Conservation (phyloP, 305 asterid genomes). For the Fraxinus baroniana region DNA sequence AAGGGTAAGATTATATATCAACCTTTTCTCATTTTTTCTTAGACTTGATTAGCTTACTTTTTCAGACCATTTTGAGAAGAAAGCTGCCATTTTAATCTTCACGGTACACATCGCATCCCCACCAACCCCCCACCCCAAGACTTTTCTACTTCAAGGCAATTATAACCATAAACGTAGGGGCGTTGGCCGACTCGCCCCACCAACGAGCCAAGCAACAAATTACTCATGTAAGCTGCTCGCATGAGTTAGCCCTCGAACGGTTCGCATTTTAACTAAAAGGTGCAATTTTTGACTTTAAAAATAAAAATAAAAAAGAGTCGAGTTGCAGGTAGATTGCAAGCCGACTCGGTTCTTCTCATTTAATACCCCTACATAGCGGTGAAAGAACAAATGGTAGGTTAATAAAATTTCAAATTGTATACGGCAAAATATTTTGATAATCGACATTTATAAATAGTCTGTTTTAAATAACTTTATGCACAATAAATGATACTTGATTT, state of each 20-base stretch:
- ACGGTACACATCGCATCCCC: background rate
- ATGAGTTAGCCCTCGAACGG: background rate
- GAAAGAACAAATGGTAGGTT: background rate
- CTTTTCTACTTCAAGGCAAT: background rate
- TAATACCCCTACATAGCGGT: background rate
- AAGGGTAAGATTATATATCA: conserved; percentile 3
- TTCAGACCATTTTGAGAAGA: background rate
- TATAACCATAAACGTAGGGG: background rate
- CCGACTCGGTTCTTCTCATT: background rate
- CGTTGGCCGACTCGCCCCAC: background rate
- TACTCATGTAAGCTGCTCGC: background rate
- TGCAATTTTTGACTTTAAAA: background rate
- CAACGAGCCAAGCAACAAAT: background rate
- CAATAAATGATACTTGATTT: background rate
- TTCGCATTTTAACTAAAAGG: background rate
- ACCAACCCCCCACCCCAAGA: background rate
- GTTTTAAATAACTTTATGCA: background rate
- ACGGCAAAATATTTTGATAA: no score
- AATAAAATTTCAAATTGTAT: background rate
- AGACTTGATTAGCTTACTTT: background rate
- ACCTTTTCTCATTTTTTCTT: background rate
- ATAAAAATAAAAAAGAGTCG: no score
- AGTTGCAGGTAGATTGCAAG: background rate
- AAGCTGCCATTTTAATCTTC: background rate
- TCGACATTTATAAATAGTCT: no score